These are phyloP conservation scores for Straminergon stramineum DNA, from an alignment of 225 moss, liverwort and hornwort genomes.

Conservation along the genomic window DNA sequence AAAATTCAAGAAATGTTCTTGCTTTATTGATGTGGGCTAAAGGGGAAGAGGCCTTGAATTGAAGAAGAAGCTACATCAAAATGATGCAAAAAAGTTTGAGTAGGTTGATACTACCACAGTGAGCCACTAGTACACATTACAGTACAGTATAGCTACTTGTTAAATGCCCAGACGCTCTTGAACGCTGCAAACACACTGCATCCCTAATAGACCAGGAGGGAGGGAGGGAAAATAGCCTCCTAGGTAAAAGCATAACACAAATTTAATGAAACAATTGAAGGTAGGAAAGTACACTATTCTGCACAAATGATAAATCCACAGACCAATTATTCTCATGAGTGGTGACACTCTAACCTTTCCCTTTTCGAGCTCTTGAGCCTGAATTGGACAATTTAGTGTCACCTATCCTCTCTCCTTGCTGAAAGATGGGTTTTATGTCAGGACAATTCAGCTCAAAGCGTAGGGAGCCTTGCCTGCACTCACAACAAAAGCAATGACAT, in stretches of 20 bases:
- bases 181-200: neutral
- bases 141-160: neutral
- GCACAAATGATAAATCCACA: neutral
- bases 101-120: no score
- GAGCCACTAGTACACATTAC: neutral
- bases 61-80: neutral
- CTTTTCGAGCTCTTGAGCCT: neutral
- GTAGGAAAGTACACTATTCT: neutral
- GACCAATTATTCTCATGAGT: neutral
- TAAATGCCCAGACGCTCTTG: neutral
- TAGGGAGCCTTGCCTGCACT: conserved; percentile 28
- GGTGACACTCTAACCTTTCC: neutral
- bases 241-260: neutral
- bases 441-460: conserved; percentile 9
- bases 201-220: neutral
- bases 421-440: neutral
- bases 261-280: neutral
- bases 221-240: neutral
- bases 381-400: neutral
- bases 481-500: neutral
- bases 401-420: neutral
- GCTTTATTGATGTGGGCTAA: neutral
- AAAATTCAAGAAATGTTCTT: neutral
- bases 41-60: neutral
- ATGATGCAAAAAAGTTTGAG: neutral